Percentiles rank a stretch among this genome's conserved stretches.
These are phyloP conservation scores for Penicillium expansum DNA, from an alignment of 2,329 filamentous ascomycete genomes.

Conservation along the genomic window DNA sequence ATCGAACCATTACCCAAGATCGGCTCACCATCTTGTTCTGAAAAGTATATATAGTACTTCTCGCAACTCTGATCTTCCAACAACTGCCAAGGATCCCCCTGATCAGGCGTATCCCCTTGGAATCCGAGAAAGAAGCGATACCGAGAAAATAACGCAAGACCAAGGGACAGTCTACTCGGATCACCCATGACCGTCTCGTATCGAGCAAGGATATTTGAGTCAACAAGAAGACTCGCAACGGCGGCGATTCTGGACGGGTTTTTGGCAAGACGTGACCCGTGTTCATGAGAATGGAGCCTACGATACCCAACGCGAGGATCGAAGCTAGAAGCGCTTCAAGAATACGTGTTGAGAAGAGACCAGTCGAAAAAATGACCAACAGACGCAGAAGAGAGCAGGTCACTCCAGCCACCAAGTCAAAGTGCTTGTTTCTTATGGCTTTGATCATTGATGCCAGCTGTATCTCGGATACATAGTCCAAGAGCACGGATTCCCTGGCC, in stretches of 20 bases:
- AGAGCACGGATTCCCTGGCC: neutral
- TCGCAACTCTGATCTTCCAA: neutral
- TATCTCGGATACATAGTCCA: neutral
- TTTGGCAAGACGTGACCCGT: neutral
- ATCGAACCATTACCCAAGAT: neutral
- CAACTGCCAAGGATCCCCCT: neutral
- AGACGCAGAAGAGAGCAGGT: conserved; percentile 4
- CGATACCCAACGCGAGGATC: neutral
- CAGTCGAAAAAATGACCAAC: conserved; percentile 15
- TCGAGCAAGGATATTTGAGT: neutral
- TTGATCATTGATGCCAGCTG: neutral
- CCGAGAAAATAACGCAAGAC: neutral
- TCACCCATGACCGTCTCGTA: neutral
- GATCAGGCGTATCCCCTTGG: neutral
- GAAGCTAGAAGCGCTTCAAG: neutral
- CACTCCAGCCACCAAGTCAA: neutral
- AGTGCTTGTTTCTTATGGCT: conserved; percentile 7
- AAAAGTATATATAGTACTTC: neutral
- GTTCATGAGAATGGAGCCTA: neutral
- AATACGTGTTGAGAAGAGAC: conserved; percentile 2
- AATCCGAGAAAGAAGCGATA: neutral
- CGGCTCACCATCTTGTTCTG: neutral
- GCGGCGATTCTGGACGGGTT: neutral
- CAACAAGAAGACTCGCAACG: neutral
- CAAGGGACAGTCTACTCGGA: neutral